Evolutionary conservation across 768 basidiomycete genomes (phyloP), one percentile per base, ranked within the genome.

Genomic region (Clitopilus passeckerianus): DNA sequence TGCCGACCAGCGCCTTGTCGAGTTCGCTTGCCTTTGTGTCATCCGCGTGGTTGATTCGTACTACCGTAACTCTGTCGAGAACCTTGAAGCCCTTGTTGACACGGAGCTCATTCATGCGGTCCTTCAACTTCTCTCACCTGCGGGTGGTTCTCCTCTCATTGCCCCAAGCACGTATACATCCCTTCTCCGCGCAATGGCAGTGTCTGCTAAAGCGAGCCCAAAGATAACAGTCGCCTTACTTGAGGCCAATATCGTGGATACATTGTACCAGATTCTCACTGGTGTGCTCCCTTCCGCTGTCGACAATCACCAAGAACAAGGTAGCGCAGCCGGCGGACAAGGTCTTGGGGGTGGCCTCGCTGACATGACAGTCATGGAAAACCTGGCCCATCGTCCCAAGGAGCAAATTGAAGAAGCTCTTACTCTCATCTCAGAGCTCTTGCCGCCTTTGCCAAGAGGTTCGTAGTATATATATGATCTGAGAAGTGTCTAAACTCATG

Each of bases 281-380:
- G 97, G 97, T 18, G 93, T 98, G 22, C 71, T 96, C 1, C 94
- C 96, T 6, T 86, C 93, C 1, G 68, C 82, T 2, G 75, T 78
- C 33, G 75, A 78, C 41, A 73, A 69, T 30, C 81, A 78, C 24
- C 76, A 81, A 50, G 86, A 87, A 60, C 85, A 89, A 69, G 88
- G 87, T 5, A 80, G 78, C 62, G 80, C 83, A 0, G 71, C 64
- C 6, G 79, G 77, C 24, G 87, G 90, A 0, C 92, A 94, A 71
- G 92, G 91, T 10, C 74, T 95, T 1, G 91, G 91, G 27, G 93
- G 92, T 50, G 92, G 93, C 27, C 74, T 95, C 4, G 94, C 93
- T 16, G 95, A 98, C 69, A 95, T 98, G 93, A 90, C 93, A 6
- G 93, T 99, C 24, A 93, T 98, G 87, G 93, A 98, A 74, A 98